Percentiles rank a stretch among this genome's conserved stretches.
Evolutionary conservation across 257 asterid species (phyloP).

Genomic region (Rubia yunnanensis): DNA sequence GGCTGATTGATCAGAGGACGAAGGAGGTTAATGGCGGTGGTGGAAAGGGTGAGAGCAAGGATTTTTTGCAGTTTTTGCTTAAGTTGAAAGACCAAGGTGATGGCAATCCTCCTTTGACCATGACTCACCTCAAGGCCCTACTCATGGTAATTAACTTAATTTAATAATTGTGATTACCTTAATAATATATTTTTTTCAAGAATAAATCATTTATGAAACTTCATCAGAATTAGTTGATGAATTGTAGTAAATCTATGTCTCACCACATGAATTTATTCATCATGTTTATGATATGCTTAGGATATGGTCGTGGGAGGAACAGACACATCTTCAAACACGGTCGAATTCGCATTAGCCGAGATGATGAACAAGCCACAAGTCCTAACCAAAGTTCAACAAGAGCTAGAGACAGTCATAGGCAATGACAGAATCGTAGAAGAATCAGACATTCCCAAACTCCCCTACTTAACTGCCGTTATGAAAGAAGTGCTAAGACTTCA

Average conservation of each 20-base stretch:
- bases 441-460: slow-evolving; percentile 36
- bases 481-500: slow-evolving; percentile 53
- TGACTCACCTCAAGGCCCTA: slow-evolving; percentile 57
- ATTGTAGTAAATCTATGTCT: too few species aligned
- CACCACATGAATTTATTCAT: too few species aligned
- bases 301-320: slow-evolving; percentile 79
- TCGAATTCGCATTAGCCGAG: slow-evolving; percentile 64
- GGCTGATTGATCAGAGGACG: slow-evolving; percentile 35
- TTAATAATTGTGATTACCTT: too few species aligned
- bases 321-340: slow-evolving; percentile 55
- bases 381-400: slow-evolving; percentile 36
- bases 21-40: slow-evolving; percentile 7
- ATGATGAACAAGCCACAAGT: slow-evolving; percentile 51
- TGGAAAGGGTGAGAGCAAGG: slow-evolving; percentile 25
- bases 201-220: too few species aligned
- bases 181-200: too few species aligned
- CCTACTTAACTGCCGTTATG: slow-evolving; percentile 45
- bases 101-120: slow-evolving; percentile 43
- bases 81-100: slow-evolving; percentile 40
- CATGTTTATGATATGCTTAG: slow-evolving; percentile 13
- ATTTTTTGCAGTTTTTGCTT: slow-evolving; percentile 55
- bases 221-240: too few species aligned
- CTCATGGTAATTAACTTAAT: slow-evolving; percentile 62
- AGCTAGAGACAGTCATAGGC: slow-evolving; percentile 43
- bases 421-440: slow-evolving; percentile 38